Evolutionary conservation across 768 basidiomycete genomes (phyloP).

Genomic region (Wakefieldia striispora): DNA sequence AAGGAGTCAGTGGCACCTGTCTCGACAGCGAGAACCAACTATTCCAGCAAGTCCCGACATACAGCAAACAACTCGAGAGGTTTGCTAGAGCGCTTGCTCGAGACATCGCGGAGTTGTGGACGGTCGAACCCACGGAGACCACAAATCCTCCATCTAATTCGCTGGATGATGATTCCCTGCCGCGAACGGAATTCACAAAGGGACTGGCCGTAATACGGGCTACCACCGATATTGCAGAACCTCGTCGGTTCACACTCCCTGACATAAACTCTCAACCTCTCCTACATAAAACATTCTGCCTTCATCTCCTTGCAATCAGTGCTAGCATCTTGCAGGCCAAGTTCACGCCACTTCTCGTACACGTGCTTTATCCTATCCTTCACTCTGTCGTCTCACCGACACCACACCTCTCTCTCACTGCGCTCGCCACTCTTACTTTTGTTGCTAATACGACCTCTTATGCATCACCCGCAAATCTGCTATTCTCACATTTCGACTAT

Average conservation of each 20-base stretch:
- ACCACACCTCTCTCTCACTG: constrained; percentile 71
- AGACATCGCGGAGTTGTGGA: constrained; percentile 72
- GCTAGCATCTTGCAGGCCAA: constrained; percentile 70
- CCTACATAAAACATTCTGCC: constrained; percentile 67
- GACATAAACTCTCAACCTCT: constrained; percentile 45
- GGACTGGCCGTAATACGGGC: constrained; percentile 66
- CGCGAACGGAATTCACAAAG: constrained; percentile 58
- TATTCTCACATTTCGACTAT: constrained; percentile 96
- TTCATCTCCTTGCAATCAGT: constrained; percentile 72
- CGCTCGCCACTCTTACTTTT: constrained; percentile 65
- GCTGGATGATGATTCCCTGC: constrained; percentile 34
- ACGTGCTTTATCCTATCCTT: constrained; percentile 81
- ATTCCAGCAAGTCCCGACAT: not conserved
- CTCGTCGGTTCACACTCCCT: constrained; percentile 27
- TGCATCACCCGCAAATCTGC: constrained; percentile 83
- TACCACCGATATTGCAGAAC: constrained; percentile 47
- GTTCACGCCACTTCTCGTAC: constrained; percentile 72
- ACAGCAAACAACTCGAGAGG: constrained; percentile 58
- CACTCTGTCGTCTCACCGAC: constrained; percentile 77
- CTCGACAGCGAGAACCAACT: constrained; percentile 32
- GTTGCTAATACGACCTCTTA: constrained; percentile 78
- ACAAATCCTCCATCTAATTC: constrained; percentile 16
- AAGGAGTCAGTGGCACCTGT: constrained; percentile 59
- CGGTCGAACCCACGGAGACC: constrained; percentile 38
- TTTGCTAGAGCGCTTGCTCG: constrained; percentile 61